Evolutionary conservation across 2,329 filamentous ascomycete species (phyloP), one percentile per base, ranked within the genome.

Genomic region (Diaporthe australafricana): DNA sequence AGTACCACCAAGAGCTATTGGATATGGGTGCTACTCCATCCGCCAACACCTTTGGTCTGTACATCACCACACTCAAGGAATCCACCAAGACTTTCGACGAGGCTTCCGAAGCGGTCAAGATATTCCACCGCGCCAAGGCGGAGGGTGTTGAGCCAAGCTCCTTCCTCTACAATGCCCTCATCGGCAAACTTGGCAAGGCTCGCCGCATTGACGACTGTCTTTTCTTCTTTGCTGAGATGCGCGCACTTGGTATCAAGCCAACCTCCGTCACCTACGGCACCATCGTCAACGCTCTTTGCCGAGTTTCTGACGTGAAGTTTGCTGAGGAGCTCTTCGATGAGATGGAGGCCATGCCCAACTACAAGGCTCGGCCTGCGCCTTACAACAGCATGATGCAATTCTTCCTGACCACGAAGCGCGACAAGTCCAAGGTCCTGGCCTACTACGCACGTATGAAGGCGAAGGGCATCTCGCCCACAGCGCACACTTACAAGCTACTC

Each of bases 351-450:
- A 98, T 97, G 92, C 93, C 95, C 71, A 99, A 99, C 86, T 99
- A 99, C 89, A 98, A 98, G 87, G 94, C 96, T 50, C 93, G 96
- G 12, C 95, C 96, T 32, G 96, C 96, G 30, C 96, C 96, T 0
- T 99, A 99, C 88, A 98, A 99, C 87, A 97, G 94, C 83, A 93
- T 99, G 91, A 99, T 99, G 91, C 96, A 99, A 81, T 98, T 98
- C 85, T 99, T 98, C 89, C 87, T 98, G 76, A 97, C 94, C 71
- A 98, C 96, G 70, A 98, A 98, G 89, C 94, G 95, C 68, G 96
- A 99, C 82, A 96, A 96, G 84, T 85, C 88, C 81, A 98, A 98
- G 90, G 96, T 98, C 6, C 88, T 99, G 30, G 88, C 92, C 40
- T 99, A 98, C 87, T 98, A 97, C 80, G 92, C 97, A 82, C 94